Conservation (phyloP, 2,329 filamentous ascomycete species). For the Blastomyces percursus region DNA sequence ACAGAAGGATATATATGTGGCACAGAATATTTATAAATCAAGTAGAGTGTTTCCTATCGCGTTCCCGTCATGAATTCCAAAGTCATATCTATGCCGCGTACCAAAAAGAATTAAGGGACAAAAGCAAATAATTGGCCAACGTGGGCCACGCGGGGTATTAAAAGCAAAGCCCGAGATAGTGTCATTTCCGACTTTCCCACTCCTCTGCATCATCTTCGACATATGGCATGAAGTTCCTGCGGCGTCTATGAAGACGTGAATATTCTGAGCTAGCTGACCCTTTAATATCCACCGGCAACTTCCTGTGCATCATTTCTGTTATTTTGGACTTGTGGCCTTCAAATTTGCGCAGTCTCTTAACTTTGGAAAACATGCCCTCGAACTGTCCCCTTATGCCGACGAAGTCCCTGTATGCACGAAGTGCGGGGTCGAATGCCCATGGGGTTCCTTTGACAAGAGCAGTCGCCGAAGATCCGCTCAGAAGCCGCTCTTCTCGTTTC, state of each 20-base stretch:
- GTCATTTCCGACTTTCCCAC: background rate
- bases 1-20: background rate
- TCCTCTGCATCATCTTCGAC: background rate
- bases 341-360: background rate
- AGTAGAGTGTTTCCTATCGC: background rate
- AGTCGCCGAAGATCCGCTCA: background rate
- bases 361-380: constrained; percentile 3
- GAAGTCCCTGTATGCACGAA: constrained; percentile 11
- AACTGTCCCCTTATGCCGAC: constrained; percentile 3
- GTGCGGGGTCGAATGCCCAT: constrained; percentile 12
- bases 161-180: background rate
- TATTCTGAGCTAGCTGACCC: background rate
- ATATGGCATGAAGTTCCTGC: constrained; percentile 1
- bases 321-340: background rate
- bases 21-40: background rate
- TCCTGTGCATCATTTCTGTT: background rate
- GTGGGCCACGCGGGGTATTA: background rate
- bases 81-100: background rate
- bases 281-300: background rate
- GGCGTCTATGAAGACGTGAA: background rate
- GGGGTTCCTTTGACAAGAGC: background rate
- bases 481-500: constrained; percentile 16
- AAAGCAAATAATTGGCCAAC: background rate
- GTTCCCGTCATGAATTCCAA: background rate
- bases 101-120: too few species aligned